Percentiles rank a stretch among this genome's conserved stretches.
These are phyloP conservation scores for Septoria petroselini DNA, from an alignment of 2,329 filamentous ascomycete genomes.

Conservation along the genomic window DNA sequence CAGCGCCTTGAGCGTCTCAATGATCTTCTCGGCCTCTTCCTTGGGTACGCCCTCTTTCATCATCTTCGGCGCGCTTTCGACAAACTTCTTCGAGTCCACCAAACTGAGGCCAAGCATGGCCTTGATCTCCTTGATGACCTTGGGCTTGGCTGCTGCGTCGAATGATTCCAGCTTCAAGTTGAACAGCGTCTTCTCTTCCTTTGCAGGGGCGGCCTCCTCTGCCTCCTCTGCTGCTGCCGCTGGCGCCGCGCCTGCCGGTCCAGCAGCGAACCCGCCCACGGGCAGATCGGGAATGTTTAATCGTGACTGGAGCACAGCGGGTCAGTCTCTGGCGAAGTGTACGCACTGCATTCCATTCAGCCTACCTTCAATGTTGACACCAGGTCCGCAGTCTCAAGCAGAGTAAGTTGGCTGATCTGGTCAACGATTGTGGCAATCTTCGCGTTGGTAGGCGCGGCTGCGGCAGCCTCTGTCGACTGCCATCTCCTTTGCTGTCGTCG, in stretches of 20 bases:
- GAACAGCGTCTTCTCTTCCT: slow-evolving; percentile 94
- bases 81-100: slow-evolving; percentile 99
- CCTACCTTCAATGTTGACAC: slow-evolving; percentile 90
- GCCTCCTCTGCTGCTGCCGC: slow-evolving; percentile 64
- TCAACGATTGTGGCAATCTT: slow-evolving; percentile 96
- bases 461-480: slow-evolving; percentile 71
- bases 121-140: slow-evolving; percentile 99
- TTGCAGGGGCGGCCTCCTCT: slow-evolving; percentile 82
- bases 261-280: slow-evolving; percentile 80
- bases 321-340: slow-evolving; percentile 2
- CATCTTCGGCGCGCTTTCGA: slow-evolving; percentile 94
- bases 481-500: slow-evolving; percentile 60
- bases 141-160: slow-evolving; percentile 85
- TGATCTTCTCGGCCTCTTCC: slow-evolving; percentile 98
- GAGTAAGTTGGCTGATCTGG: slow-evolving; percentile 96
- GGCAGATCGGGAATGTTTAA: slow-evolving; percentile 98
- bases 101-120: slow-evolving; percentile 87
- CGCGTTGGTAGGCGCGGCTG: slow-evolving; percentile 60
- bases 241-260: slow-evolving; percentile 56
- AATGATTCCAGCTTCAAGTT: slow-evolving; percentile 90
- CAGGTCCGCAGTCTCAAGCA: slow-evolving; percentile 94
- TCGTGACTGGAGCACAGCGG: slow-evolving; percentile 60
- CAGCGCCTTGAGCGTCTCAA: slow-evolving; percentile 87
- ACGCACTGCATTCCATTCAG: too few species aligned
- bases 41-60: slow-evolving; percentile 99